Conservation (phyloP, 73 alveolate species). For the Paramecium primaurelia region DNA sequence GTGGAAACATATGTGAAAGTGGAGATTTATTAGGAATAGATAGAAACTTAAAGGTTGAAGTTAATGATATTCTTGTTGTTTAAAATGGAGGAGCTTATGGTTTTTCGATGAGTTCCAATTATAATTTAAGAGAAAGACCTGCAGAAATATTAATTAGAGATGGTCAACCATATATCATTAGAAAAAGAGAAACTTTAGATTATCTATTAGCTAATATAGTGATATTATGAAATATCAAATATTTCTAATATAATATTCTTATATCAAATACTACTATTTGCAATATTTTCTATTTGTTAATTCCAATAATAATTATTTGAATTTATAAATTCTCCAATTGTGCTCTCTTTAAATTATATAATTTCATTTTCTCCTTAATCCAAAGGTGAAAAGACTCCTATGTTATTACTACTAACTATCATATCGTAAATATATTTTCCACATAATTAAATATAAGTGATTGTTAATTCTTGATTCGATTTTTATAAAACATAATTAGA, state of each 20-base stretch:
- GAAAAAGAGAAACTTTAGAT: slow-evolving; percentile 62
- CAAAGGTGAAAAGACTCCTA: not conserved
- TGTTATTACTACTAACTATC: not conserved
- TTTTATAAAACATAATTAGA: not conserved
- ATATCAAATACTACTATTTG: not conserved
- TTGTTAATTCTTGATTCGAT: not conserved
- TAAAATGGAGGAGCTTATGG: slow-evolving; percentile 65
- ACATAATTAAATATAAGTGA: not conserved
- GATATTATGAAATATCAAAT: not conserved
- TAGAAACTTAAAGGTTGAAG: slow-evolving; percentile 1
- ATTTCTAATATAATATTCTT: not conserved
- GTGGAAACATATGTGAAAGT: slow-evolving; percentile 67
- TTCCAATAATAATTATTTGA: not conserved
- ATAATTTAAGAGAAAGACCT: slow-evolving; percentile 61
- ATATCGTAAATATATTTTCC: not conserved
- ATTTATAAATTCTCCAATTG: not conserved
- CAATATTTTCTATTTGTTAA: not conserved
- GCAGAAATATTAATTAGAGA: slow-evolving; percentile 54
- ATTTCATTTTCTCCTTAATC: not conserved
- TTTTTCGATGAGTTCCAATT: slow-evolving; percentile 54
- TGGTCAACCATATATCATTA: not conserved
- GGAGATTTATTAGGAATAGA: slow-evolving; percentile 58
- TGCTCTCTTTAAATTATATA: not conserved
- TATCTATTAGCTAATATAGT: not conserved
- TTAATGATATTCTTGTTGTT: slow-evolving; percentile 47